These are phyloP conservation scores for Dalbergia cultrata DNA, from an alignment of 306 rosid species.

Conservation along the genomic window DNA sequence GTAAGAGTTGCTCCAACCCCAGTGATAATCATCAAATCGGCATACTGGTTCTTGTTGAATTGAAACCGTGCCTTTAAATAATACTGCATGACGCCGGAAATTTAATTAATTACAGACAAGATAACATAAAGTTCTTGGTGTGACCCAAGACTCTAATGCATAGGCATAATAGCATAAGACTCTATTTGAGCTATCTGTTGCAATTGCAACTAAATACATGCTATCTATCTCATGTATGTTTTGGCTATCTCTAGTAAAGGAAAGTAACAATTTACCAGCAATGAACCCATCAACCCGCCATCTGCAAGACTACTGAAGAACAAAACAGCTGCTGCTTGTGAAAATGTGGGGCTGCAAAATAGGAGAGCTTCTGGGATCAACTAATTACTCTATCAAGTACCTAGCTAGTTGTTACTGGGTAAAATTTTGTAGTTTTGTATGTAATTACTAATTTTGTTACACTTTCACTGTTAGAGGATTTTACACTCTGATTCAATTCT, in stretches of 20 bases:
- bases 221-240: neutral
- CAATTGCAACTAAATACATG: neutral
- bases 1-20: slow-evolving; percentile 73
- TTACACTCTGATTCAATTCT: too few relatives aligned
- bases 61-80: slow-evolving; percentile 89
- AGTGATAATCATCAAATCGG: slow-evolving; percentile 73
- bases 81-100: slow-evolving; percentile 67
- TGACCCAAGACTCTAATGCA: too few relatives aligned
- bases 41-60: slow-evolving; percentile 79
- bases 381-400: neutral
- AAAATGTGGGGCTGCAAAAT: slow-evolving; percentile 73
- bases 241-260: neutral
- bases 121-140: too few relatives aligned
- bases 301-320: slow-evolving; percentile 84
- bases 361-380: slow-evolving; percentile 16
- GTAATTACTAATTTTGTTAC: too few relatives aligned
- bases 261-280: slow-evolving; percentile 61
- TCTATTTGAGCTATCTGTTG: neutral
- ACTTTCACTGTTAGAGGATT: too few relatives aligned
- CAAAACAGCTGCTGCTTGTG: slow-evolving; percentile 72
- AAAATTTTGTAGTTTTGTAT: too few relatives aligned
- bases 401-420: neutral
- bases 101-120: slow-evolving; percentile 10
- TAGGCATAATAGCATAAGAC: too few relatives aligned
- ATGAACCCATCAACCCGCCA: slow-evolving; percentile 70